Evolutionary conservation across 2,329 filamentous ascomycete species (phyloP), one percentile per base, ranked within the genome.

Genomic region (Fonsecaea multimorphosa): DNA sequence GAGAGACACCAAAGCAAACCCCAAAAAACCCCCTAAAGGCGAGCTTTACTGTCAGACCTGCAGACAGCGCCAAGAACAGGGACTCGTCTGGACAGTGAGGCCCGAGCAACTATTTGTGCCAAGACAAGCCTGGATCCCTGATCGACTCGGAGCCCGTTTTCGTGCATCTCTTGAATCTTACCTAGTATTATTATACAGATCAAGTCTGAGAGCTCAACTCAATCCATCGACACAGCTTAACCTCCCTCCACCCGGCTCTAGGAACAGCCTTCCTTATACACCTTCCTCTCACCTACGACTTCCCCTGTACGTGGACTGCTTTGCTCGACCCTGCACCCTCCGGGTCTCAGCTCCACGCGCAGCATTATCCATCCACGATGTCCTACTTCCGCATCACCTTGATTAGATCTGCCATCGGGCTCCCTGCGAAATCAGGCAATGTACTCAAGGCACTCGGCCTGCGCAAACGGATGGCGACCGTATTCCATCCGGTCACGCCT

Each of bases 361-460:
- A 7, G 11, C 9, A 27, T 1, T 14, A 22, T 49, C 38, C 19
- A 24, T 24, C 12, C 22, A 64, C 14, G 16, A 70, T 71, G 68
- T 65, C 73, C 60, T 70, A 71, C 84, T 97, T 97, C 85, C 90
- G 91, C 76, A 92, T 97, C 78, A 96, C 92, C 56, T 90, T 97
- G 64, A 87, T 95, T 80, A 91, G 93, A 76, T 93, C 90, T 64
- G 89, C 90, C 74, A 97, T 97, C 79, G 93, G 93, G 68, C 88
- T 97, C 54, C 93, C 94, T 5, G 81, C 86, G 74, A 90, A 91
- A 75, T 91, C 89, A 67, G 86, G 87, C 76, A 92, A 91, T 75
- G 91, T 94, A 22, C 90, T 97, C 63, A 85, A 89, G 68, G 91
- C 93, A 19, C 90, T 97, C 66, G 93, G 93, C 63, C 87, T 97